These are phyloP conservation scores for Serendipita sp. DNA, from an alignment of 768 basidiomycete species.

Conservation along the genomic window DNA sequence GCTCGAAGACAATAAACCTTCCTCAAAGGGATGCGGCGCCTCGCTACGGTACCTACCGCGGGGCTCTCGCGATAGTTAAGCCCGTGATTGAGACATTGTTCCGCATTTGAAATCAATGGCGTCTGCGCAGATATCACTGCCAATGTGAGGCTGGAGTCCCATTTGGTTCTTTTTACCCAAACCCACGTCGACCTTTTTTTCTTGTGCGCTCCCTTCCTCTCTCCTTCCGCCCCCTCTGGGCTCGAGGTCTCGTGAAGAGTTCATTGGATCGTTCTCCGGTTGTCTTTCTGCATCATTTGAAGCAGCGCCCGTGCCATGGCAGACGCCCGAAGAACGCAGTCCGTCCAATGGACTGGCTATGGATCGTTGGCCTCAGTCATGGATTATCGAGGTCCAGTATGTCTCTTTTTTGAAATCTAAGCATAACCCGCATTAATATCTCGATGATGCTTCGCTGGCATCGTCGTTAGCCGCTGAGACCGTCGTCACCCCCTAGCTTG, in stretches of 20 bases:
- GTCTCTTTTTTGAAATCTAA: background rate
- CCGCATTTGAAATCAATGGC: no score
- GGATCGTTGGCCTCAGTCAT: background rate
- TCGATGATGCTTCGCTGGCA: background rate
- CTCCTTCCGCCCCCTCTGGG: background rate
- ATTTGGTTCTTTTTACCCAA: background rate
- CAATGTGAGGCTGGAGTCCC: background rate
- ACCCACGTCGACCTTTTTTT: background rate
- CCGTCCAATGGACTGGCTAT: constrained; percentile 1
- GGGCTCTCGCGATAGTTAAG: no score
- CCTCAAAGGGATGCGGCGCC: no score
- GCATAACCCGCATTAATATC: background rate
- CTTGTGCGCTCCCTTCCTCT: background rate
- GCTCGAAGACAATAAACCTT: no score
- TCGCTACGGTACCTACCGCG: no score
- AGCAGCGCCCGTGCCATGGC: constrained; percentile 5
- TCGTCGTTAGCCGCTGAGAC: background rate
- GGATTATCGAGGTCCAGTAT: background rate
- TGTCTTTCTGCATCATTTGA: background rate
- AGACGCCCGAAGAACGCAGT: background rate
- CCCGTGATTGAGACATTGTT: no score
- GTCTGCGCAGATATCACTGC: no score
- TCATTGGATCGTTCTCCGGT: background rate
- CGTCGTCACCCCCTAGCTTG: background rate
- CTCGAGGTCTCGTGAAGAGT: background rate